A percentile compares a stretch with the other conserved stretches of the same genome.
Evolutionary conservation across 2,329 filamentous ascomycete species (phyloP).

Genomic region (Colletotrichum lupini): DNA sequence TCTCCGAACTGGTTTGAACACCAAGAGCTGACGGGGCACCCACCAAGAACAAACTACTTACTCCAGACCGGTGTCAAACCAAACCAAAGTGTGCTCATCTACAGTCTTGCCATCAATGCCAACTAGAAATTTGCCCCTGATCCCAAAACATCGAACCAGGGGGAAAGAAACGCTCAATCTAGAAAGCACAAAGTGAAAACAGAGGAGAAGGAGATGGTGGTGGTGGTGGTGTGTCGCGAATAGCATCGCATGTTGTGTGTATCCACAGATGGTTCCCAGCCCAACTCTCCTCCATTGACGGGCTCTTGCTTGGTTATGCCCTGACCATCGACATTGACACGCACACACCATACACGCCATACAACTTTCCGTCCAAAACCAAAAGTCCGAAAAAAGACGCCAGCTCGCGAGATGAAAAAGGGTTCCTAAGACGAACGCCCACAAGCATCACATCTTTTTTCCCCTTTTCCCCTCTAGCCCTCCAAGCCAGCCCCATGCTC

Average conservation of each 20-base stretch:
- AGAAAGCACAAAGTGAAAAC: not conserved
- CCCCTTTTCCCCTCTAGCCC: not conserved
- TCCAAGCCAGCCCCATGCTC: not conserved
- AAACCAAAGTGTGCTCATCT: conserved; percentile 3
- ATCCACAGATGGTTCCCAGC: not conserved
- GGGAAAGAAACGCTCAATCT: no score
- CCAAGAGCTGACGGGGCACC: not conserved
- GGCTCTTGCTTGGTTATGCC: not conserved
- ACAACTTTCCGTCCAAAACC: not conserved
- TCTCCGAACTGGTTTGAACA: not conserved
- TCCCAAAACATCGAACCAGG: conserved; percentile 1
- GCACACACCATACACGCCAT: not conserved
- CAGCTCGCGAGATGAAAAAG: not conserved
- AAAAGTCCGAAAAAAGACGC: not conserved
- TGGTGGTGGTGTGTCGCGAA: not conserved
- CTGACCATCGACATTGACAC: not conserved
- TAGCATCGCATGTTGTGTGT: not conserved
- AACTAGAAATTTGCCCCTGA: not conserved
- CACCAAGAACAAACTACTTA: not conserved
- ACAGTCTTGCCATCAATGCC: not conserved
- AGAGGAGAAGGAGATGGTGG: no score
- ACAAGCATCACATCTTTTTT: not conserved
- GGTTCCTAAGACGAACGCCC: not conserved
- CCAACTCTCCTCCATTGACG: not conserved
- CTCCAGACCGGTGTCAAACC: not conserved